Conservation (phyloP, 202 grass and related monocot genomes). For the Schoenoplectus triqueter region DNA sequence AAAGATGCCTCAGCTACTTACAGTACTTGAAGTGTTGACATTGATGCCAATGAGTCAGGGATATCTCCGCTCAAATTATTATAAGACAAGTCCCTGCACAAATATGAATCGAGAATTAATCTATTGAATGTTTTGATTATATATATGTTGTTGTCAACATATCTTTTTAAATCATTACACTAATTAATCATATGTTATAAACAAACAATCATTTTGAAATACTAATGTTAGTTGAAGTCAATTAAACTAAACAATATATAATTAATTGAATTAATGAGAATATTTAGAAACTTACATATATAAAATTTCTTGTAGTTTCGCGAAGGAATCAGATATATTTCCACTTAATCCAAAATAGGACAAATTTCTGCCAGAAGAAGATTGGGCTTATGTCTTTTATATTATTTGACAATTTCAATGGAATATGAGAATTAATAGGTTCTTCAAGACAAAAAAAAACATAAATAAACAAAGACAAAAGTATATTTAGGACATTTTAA, state of each 20-base stretch:
- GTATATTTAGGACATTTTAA: neutral
- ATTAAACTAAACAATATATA: neutral
- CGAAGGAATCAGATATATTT: slow-evolving; percentile 37
- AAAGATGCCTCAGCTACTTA: slow-evolving; percentile 16
- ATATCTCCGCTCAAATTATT: slow-evolving; percentile 48
- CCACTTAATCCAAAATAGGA: slow-evolving; percentile 40
- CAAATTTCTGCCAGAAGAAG: slow-evolving; percentile 34
- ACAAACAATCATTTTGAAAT: no score
- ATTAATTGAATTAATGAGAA: neutral
- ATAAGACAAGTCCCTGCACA: slow-evolving; percentile 41
- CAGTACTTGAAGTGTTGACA: slow-evolving; percentile 41
- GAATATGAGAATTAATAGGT: neutral
- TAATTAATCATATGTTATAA: no score
- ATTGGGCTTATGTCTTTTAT: neutral
- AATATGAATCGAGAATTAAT: neutral
- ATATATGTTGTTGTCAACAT: no score
- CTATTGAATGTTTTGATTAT: no score
- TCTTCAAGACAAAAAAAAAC: neutral
- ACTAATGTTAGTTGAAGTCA: no score
- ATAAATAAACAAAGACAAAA: neutral
- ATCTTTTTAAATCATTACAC: no score
- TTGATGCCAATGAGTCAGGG: slow-evolving; percentile 30
- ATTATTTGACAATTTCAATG: neutral
- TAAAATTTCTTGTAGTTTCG: neutral
- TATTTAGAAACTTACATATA: neutral